Evolutionary conservation across 1,284 basidiomycete species (phyloP).

Genomic region (Spongiforma sp.): DNA sequence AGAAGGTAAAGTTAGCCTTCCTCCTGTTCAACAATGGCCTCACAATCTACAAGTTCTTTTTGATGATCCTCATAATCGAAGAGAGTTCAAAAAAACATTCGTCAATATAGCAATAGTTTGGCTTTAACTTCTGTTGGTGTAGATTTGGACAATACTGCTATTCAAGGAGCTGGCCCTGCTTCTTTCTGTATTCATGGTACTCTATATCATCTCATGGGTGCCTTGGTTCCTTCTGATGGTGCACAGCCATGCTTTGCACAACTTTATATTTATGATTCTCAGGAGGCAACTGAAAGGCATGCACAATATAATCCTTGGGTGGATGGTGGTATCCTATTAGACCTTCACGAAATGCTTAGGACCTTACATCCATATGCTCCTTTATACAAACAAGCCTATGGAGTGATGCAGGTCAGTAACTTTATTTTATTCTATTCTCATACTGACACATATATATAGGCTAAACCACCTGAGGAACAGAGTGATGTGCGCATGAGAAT

Average conservation of each 20-base stretch:
- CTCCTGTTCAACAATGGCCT: conserved; percentile 24
- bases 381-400: conserved; percentile 35
- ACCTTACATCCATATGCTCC: conserved; percentile 36
- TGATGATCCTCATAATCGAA: conserved; percentile 11
- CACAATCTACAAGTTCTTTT: conserved; percentile 24
- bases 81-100: conserved; percentile 34
- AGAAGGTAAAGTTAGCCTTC: conserved; percentile 30
- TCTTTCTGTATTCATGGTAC: conserved; percentile 41
- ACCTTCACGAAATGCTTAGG: conserved; percentile 35
- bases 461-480: conserved; percentile 12
- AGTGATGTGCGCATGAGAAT: conserved; percentile 6
- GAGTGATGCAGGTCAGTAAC: conserved; percentile 22
- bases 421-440: neutral
- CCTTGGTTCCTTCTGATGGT: conserved; percentile 34
- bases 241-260: conserved; percentile 41
- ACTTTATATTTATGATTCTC: conserved; percentile 45
- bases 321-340: neutral
- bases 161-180: conserved; percentile 36
- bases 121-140: conserved; percentile 48
- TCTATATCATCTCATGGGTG: conserved; percentile 41
- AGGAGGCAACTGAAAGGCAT: conserved; percentile 29
- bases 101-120: conserved; percentile 45
- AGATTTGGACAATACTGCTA: conserved; percentile 34
- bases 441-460: conserved; percentile 22
- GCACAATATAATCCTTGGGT: conserved; percentile 32